Evolutionary conservation across 2,329 filamentous ascomycete genomes (phyloP).

Genomic region (Aspergillus sergii): DNA sequence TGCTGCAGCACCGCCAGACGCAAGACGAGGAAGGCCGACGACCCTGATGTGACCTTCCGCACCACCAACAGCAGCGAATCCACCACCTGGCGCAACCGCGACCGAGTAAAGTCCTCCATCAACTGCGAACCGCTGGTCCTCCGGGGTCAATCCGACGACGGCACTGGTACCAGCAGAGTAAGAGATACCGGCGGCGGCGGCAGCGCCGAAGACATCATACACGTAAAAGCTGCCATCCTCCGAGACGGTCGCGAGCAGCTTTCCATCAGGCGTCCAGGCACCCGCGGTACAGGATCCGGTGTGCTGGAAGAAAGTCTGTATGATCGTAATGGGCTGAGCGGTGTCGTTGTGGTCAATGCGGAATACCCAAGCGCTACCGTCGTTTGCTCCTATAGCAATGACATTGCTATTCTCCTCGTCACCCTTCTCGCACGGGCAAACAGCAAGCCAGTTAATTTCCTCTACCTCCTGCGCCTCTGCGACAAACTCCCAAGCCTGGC

Average conservation of each 20-base stretch:
- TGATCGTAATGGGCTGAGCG: slow-evolving; percentile 70
- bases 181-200: slow-evolving; percentile 64
- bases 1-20: slow-evolving; percentile 41
- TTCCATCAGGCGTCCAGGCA: slow-evolving; percentile 85
- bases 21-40: slow-evolving; percentile 74
- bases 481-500: slow-evolving; percentile 65
- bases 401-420: slow-evolving; percentile 69
- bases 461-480: slow-evolving; percentile 86
- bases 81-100: slow-evolving; percentile 76
- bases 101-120: slow-evolving; percentile 90
- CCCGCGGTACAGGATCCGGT: slow-evolving; percentile 85
- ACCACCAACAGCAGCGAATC: slow-evolving; percentile 83
- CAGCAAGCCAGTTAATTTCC: slow-evolving; percentile 86
- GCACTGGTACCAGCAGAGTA: slow-evolving; percentile 61
- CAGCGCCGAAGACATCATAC: slow-evolving; percentile 86
- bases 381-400: slow-evolving; percentile 81
- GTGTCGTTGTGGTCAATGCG: slow-evolving; percentile 71
- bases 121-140: slow-evolving; percentile 88
- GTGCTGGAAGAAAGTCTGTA: slow-evolving; percentile 92
- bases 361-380: slow-evolving; percentile 96
- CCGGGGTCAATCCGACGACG: slow-evolving; percentile 73
- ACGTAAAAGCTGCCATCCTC: slow-evolving; percentile 90
- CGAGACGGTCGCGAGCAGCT: slow-evolving; percentile 80
- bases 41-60: slow-evolving; percentile 84
- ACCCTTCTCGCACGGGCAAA: slow-evolving; percentile 66